A percentile compares a stretch with the other conserved stretches of the same genome.
phyloP scores from a whole-genome alignment of 2,329 filamentous ascomycete genomes.

The Cryphonectria naterciae region DNA sequence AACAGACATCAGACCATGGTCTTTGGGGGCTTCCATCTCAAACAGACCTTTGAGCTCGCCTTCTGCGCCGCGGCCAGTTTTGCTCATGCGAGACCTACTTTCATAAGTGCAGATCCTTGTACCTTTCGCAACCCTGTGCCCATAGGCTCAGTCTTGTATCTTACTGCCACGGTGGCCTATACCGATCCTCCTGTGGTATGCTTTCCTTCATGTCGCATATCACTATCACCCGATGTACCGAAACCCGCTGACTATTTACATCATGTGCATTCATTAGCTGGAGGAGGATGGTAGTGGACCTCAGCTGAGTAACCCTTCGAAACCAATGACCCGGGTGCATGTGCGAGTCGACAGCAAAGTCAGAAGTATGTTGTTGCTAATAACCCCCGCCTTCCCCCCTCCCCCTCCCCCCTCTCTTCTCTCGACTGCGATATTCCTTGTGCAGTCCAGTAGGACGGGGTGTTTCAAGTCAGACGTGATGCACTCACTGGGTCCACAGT shows the following conservation, averaged over 20 bases:
- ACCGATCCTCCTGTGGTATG: slow-evolving; percentile 60
- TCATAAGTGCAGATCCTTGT: slow-evolving; percentile 73
- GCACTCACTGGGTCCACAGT: not conserved
- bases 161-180: slow-evolving; percentile 73
- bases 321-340: slow-evolving; percentile 58
- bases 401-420: too few species aligned
- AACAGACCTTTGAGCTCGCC: slow-evolving; percentile 75
- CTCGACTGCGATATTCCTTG: not conserved
- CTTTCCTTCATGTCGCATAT: not conserved
- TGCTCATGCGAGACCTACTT: slow-evolving; percentile 70
- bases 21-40: slow-evolving; percentile 75
- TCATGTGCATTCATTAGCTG: slow-evolving; percentile 23
- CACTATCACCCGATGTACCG: too few species aligned
- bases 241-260: slow-evolving; percentile 8
- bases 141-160: slow-evolving; percentile 73
- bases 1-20: slow-evolving; percentile 73
- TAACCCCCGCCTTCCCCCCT: too few species aligned
- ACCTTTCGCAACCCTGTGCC: slow-evolving; percentile 78
- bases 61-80: slow-evolving; percentile 76
- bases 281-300: slow-evolving; percentile 54
- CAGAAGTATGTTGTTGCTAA: slow-evolving; percentile 38
- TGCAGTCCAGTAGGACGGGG: not conserved
- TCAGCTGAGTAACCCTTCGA: slow-evolving; percentile 32
- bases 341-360: slow-evolving; percentile 75
- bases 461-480: not conserved